Evolutionary conservation across 2,329 filamentous ascomycete genomes (phyloP), one percentile per base, ranked within the genome.

Genomic region (Podosphaera aphanis): DNA sequence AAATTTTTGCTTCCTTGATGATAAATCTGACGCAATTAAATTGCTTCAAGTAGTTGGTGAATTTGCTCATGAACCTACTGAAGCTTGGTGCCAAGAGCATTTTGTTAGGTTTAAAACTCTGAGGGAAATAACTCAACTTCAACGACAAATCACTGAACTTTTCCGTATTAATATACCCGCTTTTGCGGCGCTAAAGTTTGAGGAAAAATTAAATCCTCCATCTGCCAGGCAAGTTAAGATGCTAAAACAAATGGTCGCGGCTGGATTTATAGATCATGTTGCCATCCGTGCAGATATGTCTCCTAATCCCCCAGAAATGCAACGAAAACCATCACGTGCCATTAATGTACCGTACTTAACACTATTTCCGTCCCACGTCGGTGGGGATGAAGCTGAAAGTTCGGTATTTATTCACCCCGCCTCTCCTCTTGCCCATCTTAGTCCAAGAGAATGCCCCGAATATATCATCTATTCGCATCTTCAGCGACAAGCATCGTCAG

Each of bases 311-410:
- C 77, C 78, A 0, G 75, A 79, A 49, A 63, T 70, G 45, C 63
- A 67, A 40, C 69, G 79, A 16, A 83, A 81, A 50, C 83, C 86
- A 0, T 76, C 74, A 44, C 74, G 85, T n/a, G 82, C 86, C 1
- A 92, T 90, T 51, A 85, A 95, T 53, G 82, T 95, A 2, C 82
- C 88, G 0, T 98, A 95, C 58, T 62, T 93, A 5, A 85, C 90
- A 0, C 74, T 98, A 3, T 74, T 86, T 52, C 77, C 84, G 0
- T 66, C 83, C 49, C 59, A 73, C 38, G 57, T 66, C 18, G 55
- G 57, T n/a, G 57, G 58, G 48, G 61, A 68, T 43, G 57, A 69
- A 25, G 75, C 82, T 5, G 55, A 58, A 25, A 70, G 71, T 46
- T 76, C 78, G 27, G 84, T 94, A 1, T 95, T 82, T 58, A 73